Base-by-base conservation (phyloP, 2,329 filamentous ascomycete genomes). In the Fusarium pseudocircinatum region DNA sequence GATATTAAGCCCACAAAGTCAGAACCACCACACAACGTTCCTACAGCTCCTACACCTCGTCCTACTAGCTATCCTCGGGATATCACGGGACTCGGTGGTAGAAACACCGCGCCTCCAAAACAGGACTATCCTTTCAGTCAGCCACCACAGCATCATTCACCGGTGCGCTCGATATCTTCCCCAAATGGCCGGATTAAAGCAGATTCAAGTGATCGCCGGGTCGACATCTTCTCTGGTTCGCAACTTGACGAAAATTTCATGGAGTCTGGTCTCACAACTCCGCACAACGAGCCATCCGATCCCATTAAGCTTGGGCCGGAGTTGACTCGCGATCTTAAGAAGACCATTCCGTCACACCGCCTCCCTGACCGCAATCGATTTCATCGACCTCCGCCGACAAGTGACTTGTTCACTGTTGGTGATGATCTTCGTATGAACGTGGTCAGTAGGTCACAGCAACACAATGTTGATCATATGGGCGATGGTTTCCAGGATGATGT, bases 201-300 rank as follows among this genome's bases (percentile, higher is more conserved):
- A 18, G 63, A 54, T 42, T 63, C 73, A 32, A 60, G 70, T 57
- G 67, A 74, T 67, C 65, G 66, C 43, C 71, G 70, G 26, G 63
- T 63, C 22, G 79, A 78, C 15, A 63, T 83, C n/a, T 83, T 84
- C 44, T 79, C 77, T 34, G 82, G 82, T 10, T 84, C 82, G 9
- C 81, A 83, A 64, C 78, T 84, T 10, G 81, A 81, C 18, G 82
- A 84, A 15, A 79, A 78, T 50, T 84, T 84, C 44, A 82, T 84
- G 81, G 78, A 81, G 26, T 84, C 82, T 34, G 80, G 81, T 12
- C 70, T 82, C 9, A 82, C 82, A 16, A 83, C 82, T 20, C 82
- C 82, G 20, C 77, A 76, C 22, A 82, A 80, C 36, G 81, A 82
- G 53, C 78, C 70, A 24, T 76, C 72, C 11, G 77, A 73, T 20